Base-by-base conservation (phyloP, 75 land plant species). In the Cunninghamia lanceolata region DNA sequence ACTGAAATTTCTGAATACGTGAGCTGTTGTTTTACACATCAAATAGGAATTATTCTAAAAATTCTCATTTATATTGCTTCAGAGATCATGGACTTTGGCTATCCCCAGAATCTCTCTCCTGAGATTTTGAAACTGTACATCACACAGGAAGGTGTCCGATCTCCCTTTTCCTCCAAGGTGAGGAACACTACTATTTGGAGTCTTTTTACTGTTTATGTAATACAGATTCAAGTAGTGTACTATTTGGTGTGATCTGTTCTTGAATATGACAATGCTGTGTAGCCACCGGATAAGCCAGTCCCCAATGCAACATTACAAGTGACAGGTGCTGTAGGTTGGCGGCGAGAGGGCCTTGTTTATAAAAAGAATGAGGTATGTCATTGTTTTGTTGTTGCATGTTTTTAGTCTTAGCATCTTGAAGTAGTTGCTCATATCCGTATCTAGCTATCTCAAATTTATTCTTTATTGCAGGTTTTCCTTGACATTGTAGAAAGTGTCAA, bases 1-100 rank as follows among this genome's bases (percentile, higher is more conserved):
- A 9, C 36, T 11, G 13, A 73, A 73, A 73, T 73, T 70, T 36
- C 39, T 85, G 85, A 47, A 1, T 84, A 14, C 30, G 11, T 34
- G 19, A 84, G 85, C 59, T 30, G 42, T 47, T 84, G 85, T 84
- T n/a, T 47, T 52, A 84, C 1, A 36, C 59, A 13, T 52, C 70
- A 52, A 84, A 3, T 52, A 25, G 13, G 82, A 81, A 28, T 80
- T 73, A 34, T 73, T 73, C 36, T 73, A 14, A 32, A n/a, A 32
- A 73, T 73, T 13, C 11, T 14, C 15, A 17, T 85, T 38, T 89
- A 34, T 73, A 32, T 15, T 73, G 13, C 38, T 73, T 30, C 94
- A 98, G 99, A 98, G 89, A 98, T 98, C 53, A 98, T 98, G 99
- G 99, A 98, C 82, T 98, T 98, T 91, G 99, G 99, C 68, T 98